phyloP scores from a whole-genome alignment of 2,329 filamentous ascomycete species.

The Diaporthe amygdali region DNA sequence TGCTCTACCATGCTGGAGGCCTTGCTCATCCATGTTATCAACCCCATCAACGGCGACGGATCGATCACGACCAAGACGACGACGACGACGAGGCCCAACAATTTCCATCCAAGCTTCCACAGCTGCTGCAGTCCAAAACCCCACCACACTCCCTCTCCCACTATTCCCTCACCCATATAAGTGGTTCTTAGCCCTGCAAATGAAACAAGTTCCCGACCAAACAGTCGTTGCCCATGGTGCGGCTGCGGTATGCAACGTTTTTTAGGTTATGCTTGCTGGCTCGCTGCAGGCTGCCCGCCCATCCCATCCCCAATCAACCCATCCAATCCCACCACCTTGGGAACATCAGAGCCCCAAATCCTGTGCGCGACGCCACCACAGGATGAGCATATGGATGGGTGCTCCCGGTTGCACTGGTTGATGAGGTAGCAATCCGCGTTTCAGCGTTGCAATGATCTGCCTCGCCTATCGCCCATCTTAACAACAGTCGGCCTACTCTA shows the following conservation, averaged over 20 bases:
- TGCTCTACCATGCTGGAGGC: too few relatives aligned
- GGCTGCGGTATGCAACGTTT: neutral
- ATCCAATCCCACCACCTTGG: neutral
- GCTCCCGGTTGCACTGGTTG: neutral
- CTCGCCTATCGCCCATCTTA: neutral
- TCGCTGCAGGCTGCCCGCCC: neutral
- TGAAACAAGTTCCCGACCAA: neutral
- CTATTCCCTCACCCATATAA: neutral
- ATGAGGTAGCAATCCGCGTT: slow-evolving; percentile 8
- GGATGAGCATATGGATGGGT: neutral
- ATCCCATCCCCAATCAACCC: neutral
- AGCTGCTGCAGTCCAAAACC: neutral
- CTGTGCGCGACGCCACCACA: neutral
- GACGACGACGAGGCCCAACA: neutral
- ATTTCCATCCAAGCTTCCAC: slow-evolving; percentile 1
- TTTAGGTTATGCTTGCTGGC: neutral
- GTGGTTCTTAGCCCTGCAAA: neutral
- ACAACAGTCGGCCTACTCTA: neutral
- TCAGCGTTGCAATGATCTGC: slow-evolving; percentile 10
- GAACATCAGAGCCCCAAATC: neutral
- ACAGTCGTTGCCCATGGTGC: neutral
- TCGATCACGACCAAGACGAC: neutral
- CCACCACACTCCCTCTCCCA: neutral
- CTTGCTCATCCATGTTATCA: too few relatives aligned
- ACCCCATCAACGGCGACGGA: neutral